Percentiles rank a stretch among this genome's conserved stretches.
These are phyloP conservation scores for Mycosarcoma maydis DNA, from an alignment of 1,284 basidiomycete species.

Conservation along the genomic window DNA sequence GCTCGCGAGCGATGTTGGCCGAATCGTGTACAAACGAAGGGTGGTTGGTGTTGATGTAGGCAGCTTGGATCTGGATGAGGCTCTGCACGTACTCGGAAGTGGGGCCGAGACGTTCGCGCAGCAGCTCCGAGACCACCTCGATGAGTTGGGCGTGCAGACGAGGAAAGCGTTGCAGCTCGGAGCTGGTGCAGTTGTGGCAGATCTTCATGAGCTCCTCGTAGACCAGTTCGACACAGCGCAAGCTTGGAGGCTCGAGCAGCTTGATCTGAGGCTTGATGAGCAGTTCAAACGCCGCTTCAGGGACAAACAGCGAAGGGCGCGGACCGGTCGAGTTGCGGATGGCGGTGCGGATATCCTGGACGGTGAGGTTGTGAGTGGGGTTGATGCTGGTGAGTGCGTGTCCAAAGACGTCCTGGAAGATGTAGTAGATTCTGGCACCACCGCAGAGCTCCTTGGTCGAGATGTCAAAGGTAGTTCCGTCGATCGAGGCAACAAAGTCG, in stretches of 20 bases:
- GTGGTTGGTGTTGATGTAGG: slow-evolving; percentile 99
- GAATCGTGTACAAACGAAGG: slow-evolving; percentile 79
- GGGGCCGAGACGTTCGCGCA: slow-evolving; percentile 93
- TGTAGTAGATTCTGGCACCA: slow-evolving; percentile 97
- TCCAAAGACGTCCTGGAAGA: slow-evolving; percentile 99
- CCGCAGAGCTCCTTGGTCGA: slow-evolving; percentile 98
- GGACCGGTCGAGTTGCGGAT: slow-evolving; percentile 99
- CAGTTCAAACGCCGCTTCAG: slow-evolving; percentile 95
- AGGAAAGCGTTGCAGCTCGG: slow-evolving; percentile 96
- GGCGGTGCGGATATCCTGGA: slow-evolving; percentile 95
- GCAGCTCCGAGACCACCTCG: slow-evolving; percentile 94
- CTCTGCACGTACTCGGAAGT: slow-evolving; percentile 96
- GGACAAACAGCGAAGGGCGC: slow-evolving; percentile 92
- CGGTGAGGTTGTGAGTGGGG: slow-evolving; percentile 87
- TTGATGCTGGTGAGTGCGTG: slow-evolving; percentile 89
- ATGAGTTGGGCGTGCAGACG: slow-evolving; percentile 90
- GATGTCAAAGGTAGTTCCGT: slow-evolving; percentile 95
- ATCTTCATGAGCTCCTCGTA: slow-evolving; percentile 99
- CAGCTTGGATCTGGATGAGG: slow-evolving; percentile 95
- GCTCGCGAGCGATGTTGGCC: slow-evolving; percentile 64
- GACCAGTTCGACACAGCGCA: slow-evolving; percentile 96
- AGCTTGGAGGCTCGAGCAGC: slow-evolving; percentile 88
- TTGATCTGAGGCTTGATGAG: slow-evolving; percentile 99
- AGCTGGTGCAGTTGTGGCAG: slow-evolving; percentile 95
- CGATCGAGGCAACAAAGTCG: slow-evolving; percentile 96